Conservation (phyloP, 441 rosid species). For the Heliophila coronopifolia region DNA sequence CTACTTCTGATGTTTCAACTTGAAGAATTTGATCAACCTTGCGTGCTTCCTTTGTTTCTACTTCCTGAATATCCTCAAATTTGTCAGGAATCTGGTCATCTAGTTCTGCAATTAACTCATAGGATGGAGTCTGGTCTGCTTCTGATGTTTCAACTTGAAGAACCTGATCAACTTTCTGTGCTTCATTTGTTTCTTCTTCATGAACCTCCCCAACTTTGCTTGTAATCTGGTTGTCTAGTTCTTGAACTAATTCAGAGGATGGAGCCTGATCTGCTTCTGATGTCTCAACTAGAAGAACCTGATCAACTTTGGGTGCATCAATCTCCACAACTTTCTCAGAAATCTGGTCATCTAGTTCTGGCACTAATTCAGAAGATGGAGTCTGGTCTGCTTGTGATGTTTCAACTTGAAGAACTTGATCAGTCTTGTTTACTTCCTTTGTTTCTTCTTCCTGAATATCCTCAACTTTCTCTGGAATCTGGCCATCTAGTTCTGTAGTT, state of each 20-base stretch:
- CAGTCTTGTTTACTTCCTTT: constrained; percentile 5
- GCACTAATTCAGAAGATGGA: constrained; percentile 20
- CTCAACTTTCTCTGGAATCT: constrained; percentile 19
- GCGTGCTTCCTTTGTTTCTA: constrained; percentile 14
- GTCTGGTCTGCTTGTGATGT: constrained; percentile 9
- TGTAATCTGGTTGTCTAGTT: constrained; percentile 24
- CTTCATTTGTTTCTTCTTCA: constrained; percentile 21
- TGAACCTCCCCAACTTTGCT: constrained; percentile 12
- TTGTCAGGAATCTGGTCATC: constrained; percentile 19
- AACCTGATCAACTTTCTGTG: constrained; percentile 9
- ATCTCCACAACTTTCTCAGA: constrained; percentile 16
- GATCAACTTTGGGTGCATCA: no score
- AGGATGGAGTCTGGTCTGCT: constrained; percentile 17
- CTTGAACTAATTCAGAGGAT: constrained; percentile 19
- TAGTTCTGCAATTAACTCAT: constrained; percentile 20
- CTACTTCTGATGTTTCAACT: background rate
- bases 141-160: background rate
- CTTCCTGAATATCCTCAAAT: constrained; percentile 23
- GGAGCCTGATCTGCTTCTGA: constrained; percentile 4
- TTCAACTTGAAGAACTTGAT: background rate
- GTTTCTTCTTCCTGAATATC: constrained; percentile 23
- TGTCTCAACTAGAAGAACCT: constrained; percentile 4
- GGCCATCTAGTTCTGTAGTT: constrained; percentile 21
- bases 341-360: constrained; percentile 22
- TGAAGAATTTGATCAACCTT: constrained; percentile 13